Percentiles rank a stretch among this genome's conserved stretches.
Conservation (phyloP, 2,329 filamentous ascomycete genomes). For the Diplodia scrobiculata region DNA sequence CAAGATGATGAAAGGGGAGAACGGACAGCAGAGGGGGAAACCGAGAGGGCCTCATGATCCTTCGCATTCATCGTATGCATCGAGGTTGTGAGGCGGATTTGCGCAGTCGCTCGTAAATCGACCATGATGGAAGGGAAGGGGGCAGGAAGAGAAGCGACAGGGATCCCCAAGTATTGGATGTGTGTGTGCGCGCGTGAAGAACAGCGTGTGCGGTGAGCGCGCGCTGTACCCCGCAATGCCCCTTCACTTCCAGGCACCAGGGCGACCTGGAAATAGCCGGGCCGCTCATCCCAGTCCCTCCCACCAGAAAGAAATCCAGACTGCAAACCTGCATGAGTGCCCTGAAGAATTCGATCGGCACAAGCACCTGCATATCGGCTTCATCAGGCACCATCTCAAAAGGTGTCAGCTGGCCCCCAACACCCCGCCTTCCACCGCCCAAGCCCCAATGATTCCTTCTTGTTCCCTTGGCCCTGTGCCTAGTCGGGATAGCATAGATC, state of each 20-base stretch:
- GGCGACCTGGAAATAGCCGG: constrained; percentile 20
- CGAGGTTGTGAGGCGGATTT: background rate
- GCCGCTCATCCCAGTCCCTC: background rate
- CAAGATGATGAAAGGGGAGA: background rate
- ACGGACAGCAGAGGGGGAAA: background rate
- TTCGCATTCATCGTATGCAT: background rate
- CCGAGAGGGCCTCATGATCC: background rate
- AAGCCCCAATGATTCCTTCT: constrained; percentile 10
- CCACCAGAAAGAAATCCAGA: constrained; percentile 13
- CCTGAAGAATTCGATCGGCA: constrained; percentile 24
- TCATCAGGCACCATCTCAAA: constrained; percentile 20
- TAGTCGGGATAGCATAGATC: constrained; percentile 10
- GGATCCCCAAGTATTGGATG: constrained; percentile 6
- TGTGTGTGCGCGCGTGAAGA: constrained; percentile 5
- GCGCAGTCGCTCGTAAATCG: constrained; percentile 11
- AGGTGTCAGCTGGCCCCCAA: constrained; percentile 19
- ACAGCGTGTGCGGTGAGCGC: background rate
- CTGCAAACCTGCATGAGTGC: constrained; percentile 14
- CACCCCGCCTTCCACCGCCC: background rate
- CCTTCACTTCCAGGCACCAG: constrained; percentile 11
- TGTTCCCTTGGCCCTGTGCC: background rate
- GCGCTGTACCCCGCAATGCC: constrained; percentile 24
- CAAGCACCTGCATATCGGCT: constrained; percentile 19
- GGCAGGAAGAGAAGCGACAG: background rate
- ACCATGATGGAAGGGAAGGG: background rate